A percentile compares a stretch with the other conserved stretches of the same genome.
These are phyloP conservation scores for Cyclotella baltica DNA, from an alignment of 108 stramenopile species.

Conservation along the genomic window DNA sequence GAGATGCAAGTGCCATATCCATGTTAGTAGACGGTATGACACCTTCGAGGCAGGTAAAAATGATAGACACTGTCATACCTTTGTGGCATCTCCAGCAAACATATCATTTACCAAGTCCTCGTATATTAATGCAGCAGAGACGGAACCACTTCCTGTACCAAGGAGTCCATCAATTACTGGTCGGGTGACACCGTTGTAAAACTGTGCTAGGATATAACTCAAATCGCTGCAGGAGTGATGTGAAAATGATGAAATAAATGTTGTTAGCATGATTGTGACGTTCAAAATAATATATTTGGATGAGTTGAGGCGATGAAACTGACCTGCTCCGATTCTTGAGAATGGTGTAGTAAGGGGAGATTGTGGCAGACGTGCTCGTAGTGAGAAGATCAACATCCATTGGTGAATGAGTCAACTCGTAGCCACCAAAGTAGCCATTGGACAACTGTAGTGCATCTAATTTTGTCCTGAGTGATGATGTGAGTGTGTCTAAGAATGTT, in stretches of 20 bases:
- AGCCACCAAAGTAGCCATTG: constrained; percentile 47
- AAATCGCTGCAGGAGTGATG: constrained; percentile 4
- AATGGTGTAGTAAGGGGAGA: constrained; percentile 49
- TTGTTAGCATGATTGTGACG: too few relatives aligned
- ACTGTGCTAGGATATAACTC: constrained; percentile 66
- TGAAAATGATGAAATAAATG: background rate
- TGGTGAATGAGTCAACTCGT: constrained; percentile 60
- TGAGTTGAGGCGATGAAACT: too few relatives aligned
- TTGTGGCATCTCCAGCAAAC: constrained; percentile 54
- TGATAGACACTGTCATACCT: background rate
- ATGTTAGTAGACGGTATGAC: background rate
- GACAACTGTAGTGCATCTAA: constrained; percentile 39
- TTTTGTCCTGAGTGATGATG: constrained; percentile 48
- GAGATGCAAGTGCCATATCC: too few relatives aligned
- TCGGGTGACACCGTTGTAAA: constrained; percentile 62
- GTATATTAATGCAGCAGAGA: constrained; percentile 35
- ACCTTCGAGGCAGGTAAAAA: background rate
- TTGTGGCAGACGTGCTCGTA: constrained; percentile 4
- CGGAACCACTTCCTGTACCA: constrained; percentile 20
- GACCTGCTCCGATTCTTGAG: constrained; percentile 24
- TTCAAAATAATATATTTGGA: too few relatives aligned
- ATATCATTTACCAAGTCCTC: constrained; percentile 45
- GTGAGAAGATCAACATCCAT: constrained; percentile 57
- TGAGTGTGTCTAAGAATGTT: constrained; percentile 26
- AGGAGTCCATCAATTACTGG: constrained; percentile 45